phyloP scores from a whole-genome alignment of 163 green algal genomes.

The Scenedesmus sp. region DNA sequence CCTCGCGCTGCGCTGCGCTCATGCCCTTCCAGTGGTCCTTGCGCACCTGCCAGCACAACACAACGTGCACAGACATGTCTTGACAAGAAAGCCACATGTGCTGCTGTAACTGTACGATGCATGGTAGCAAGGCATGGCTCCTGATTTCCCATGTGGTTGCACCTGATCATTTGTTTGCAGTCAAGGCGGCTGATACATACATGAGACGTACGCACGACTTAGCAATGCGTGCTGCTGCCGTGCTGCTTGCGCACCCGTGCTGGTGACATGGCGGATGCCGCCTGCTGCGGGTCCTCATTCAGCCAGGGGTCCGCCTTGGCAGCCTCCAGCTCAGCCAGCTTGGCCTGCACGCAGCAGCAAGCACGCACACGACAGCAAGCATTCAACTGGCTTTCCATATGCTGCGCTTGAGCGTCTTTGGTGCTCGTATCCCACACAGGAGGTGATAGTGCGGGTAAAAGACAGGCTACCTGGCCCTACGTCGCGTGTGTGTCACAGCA shows the following conservation, averaged over 20 bases:
- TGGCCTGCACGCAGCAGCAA: constrained; percentile 5
- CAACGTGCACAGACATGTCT: neutral
- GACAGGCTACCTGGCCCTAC: no score
- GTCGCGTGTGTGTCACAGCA: no score
- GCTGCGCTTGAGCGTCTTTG: no score
- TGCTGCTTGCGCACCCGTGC: constrained; percentile 41
- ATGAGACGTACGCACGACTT: neutral
- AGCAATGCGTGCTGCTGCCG: neutral
- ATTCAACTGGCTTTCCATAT: no score
- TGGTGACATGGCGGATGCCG: constrained; percentile 63
- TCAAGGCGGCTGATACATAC: no score
- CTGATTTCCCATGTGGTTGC: no score
- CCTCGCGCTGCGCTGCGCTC: constrained; percentile 27
- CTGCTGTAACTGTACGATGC: no score
- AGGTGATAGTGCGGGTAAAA: no score
- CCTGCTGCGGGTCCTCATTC: constrained; percentile 74
- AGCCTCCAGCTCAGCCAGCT: constrained; percentile 59
- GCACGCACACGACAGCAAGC: neutral
- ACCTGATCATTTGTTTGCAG: no score
- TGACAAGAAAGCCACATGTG: neutral
- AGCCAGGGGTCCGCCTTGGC: constrained; percentile 72
- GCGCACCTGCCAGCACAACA: constrained; percentile 22
- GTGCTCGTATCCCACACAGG: no score
- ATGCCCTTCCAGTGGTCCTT: constrained; percentile 53
- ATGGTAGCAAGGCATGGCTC: no score